Evolutionary conservation across 2,329 filamentous ascomycete genomes (phyloP).

Genomic region (Cladophialophora immunda): DNA sequence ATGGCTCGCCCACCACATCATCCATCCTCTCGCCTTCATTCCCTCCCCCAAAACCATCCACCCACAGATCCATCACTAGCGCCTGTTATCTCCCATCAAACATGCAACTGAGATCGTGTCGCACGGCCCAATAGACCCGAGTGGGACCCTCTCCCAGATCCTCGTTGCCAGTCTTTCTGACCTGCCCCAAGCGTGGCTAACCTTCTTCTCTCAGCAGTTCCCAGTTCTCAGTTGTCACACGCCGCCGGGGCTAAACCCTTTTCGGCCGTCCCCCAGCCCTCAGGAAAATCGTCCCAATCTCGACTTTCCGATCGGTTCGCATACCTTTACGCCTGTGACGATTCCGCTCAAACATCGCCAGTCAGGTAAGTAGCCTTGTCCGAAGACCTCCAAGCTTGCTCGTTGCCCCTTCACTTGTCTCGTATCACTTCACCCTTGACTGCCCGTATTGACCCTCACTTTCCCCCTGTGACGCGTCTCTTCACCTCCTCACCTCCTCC

Average conservation of each 20-base stretch:
- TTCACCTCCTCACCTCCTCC: constrained; percentile 7
- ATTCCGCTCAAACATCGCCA: constrained; percentile 40
- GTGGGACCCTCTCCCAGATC: constrained; percentile 33
- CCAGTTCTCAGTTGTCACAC: constrained; percentile 16
- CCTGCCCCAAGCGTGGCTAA: constrained; percentile 34
- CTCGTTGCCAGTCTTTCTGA: constrained; percentile 31
- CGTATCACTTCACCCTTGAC: constrained; percentile 10
- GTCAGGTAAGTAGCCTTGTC: constrained; percentile 41
- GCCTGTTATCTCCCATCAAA: constrained; percentile 31
- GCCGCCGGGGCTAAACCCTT: constrained; percentile 37
- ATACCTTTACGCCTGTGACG: constrained; percentile 42
- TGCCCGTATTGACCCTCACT: constrained; percentile 7
- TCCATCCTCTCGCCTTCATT: constrained; percentile 27
- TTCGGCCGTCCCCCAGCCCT: constrained; percentile 32
- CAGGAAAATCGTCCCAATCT: constrained; percentile 36
- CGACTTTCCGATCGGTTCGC: constrained; percentile 41
- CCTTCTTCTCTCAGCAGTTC: constrained; percentile 28
- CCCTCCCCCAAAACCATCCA: constrained; percentile 23
- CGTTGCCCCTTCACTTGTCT: constrained; percentile 17
- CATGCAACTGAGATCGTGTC: constrained; percentile 36
- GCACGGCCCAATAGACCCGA: constrained; percentile 37
- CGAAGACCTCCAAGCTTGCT: constrained; percentile 27
- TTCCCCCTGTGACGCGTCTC: constrained; percentile 32
- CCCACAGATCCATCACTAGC: constrained; percentile 39
- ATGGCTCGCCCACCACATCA: constrained; percentile 38